phyloP scores from a whole-genome alignment of 805 yeast genomes.

The Wickerhamiella domercqiae region DNA sequence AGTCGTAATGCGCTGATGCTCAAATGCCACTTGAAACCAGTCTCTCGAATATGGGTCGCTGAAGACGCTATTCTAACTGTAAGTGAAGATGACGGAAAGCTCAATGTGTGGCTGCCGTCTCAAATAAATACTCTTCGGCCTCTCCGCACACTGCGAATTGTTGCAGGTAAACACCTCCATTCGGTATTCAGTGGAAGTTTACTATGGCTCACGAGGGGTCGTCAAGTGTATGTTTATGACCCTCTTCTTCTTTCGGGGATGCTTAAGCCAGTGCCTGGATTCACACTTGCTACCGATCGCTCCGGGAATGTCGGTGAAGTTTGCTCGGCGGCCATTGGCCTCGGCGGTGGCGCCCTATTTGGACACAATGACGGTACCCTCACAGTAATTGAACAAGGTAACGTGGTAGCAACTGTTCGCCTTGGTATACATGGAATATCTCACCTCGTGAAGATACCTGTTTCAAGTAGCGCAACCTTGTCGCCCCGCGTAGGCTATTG shows the following conservation, averaged over 20 bases:
- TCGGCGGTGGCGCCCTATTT: slow-evolving; percentile 21
- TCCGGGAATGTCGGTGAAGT: slow-evolving; percentile 8
- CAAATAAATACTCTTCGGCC: no score
- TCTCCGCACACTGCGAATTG: slow-evolving; percentile 3
- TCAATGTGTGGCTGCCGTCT: slow-evolving; percentile 22
- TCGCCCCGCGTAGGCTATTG: slow-evolving; percentile 13
- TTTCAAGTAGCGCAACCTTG: no score
- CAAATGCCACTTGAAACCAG: slow-evolving; percentile 8
- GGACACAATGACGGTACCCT: slow-evolving; percentile 29
- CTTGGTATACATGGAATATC: slow-evolving; percentile 21
- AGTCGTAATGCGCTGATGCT: not conserved
- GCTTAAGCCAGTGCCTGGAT: slow-evolving; percentile 9
- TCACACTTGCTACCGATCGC: not conserved
- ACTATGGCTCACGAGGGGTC: slow-evolving; percentile 24
- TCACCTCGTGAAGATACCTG: slow-evolving; percentile 19
- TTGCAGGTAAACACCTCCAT: not conserved
- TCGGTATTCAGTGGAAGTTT: slow-evolving; percentile 7
- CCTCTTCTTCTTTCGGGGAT: slow-evolving; percentile 17
- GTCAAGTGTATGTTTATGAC: slow-evolving; percentile 21
- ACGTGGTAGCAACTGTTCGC: slow-evolving; percentile 19
- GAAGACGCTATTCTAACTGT: slow-evolving; percentile 22
- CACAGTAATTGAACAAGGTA: slow-evolving; percentile 19
- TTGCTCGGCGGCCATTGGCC: slow-evolving; percentile 13
- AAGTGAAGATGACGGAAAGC: slow-evolving; percentile 25
- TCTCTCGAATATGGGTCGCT: slow-evolving; percentile 10